These are phyloP conservation scores for Evernia prunastri DNA, from an alignment of 495 filamentous ascomycete species.

Conservation along the genomic window DNA sequence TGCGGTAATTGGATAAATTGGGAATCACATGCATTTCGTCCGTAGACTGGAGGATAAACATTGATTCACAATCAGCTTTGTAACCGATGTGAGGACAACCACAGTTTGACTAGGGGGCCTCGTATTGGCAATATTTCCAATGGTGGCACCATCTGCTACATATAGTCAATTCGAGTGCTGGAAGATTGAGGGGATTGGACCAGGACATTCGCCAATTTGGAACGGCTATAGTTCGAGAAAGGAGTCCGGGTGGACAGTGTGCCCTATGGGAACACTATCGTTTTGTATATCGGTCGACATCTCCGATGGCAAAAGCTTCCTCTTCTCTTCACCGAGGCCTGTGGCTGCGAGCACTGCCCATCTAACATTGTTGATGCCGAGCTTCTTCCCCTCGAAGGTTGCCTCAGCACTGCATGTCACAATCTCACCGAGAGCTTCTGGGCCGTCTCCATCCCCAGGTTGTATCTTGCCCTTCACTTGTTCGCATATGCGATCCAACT, in stretches of 20 bases:
- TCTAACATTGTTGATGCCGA: constrained; percentile 43
- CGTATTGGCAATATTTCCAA: neutral
- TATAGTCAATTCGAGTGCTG: neutral
- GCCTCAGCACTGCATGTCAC: constrained; percentile 41
- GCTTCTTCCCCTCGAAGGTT: constrained; percentile 31
- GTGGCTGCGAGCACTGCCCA: constrained; percentile 49
- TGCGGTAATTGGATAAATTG: neutral
- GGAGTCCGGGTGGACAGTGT: neutral
- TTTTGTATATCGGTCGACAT: neutral
- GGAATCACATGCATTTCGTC: neutral
- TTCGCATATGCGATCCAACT: constrained; percentile 25
- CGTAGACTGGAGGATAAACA: neutral
- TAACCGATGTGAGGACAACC: neutral
- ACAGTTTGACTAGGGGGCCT: neutral
- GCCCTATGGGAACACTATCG: neutral
- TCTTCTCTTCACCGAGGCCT: constrained; percentile 29
- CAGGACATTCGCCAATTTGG: neutral
- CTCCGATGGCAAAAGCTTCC: constrained; percentile 4
- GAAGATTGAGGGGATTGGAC: neutral
- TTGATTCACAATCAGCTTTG: neutral
- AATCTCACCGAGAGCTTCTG: constrained; percentile 47
- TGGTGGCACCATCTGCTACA: neutral
- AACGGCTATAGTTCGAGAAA: neutral
- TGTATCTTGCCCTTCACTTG: constrained; percentile 28
- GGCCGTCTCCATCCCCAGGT: constrained; percentile 32